A percentile compares a stretch with the other conserved stretches of the same genome.
Conservation (phyloP, 345 rosid species). For the Schrenkiella parvula region DNA sequence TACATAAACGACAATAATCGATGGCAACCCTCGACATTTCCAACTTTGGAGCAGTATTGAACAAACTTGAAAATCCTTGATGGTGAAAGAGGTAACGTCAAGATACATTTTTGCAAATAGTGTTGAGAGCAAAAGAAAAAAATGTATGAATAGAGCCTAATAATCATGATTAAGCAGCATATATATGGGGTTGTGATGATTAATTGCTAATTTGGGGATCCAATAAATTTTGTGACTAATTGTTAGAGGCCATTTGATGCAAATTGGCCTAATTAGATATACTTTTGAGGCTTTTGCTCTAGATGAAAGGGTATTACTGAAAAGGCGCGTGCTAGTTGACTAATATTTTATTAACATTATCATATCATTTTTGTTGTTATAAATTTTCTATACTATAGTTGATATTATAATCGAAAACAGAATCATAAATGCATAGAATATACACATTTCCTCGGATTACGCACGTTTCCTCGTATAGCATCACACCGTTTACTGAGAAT, state of each 20-base stretch:
- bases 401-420: neutral
- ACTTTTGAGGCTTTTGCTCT: conserved; percentile 3
- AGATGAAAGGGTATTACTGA: conserved; percentile 20
- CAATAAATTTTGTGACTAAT: neutral
- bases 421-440: conserved; percentile 6
- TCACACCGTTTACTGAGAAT: neutral
- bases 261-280: conserved; percentile 6
- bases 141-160: neutral
- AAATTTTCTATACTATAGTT: neutral
- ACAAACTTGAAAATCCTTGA: conserved; percentile 6
- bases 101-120: neutral
- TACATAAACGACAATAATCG: neutral
- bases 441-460: neutral
- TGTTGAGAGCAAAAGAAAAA: neutral
- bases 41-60: neutral
- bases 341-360: neutral
- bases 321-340: conserved; percentile 1
- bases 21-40: conserved; percentile 1
- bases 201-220: conserved; percentile 1
- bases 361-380: neutral
- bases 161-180: conserved; percentile 7
- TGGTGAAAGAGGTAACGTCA: neutral
- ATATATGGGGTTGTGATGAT: conserved; percentile 6
- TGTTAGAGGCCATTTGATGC: conserved; percentile 20
- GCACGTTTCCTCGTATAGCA: conserved; percentile 18